phyloP scores from a whole-genome alignment of 352 stramenopile species.

The Globisporangium nunn region DNA sequence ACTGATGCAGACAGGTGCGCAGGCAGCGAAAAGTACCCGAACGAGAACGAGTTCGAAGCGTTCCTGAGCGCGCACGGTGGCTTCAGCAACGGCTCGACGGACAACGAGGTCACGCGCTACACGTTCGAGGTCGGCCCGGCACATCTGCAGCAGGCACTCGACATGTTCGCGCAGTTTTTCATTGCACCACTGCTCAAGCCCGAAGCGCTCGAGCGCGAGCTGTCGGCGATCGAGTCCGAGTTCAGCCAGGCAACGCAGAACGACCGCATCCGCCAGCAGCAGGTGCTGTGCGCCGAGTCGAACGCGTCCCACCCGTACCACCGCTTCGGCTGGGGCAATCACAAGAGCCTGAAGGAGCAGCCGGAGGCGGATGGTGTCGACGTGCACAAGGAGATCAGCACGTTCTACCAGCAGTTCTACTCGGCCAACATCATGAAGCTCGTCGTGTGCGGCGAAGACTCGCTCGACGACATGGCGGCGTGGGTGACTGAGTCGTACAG shows the following conservation, averaged over 20 bases:
- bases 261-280: conserved; percentile 58
- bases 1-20: not conserved
- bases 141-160: conserved; percentile 58
- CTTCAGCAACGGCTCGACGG: conserved; percentile 90
- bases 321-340: conserved; percentile 84
- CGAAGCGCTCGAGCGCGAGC: conserved; percentile 73
- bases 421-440: conserved; percentile 84
- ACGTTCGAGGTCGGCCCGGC: conserved; percentile 87
- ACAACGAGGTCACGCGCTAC: conserved; percentile 91
- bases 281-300: conserved; percentile 69
- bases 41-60: conserved; percentile 91
- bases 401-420: conserved; percentile 71
- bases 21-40: conserved; percentile 87
- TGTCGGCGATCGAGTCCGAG: conserved; percentile 85
- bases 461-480: conserved; percentile 57
- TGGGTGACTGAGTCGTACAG: conserved; percentile 61
- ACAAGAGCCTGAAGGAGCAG: conserved; percentile 50
- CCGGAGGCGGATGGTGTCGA: conserved; percentile 36
- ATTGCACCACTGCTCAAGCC: conserved; percentile 81
- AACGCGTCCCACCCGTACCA: conserved; percentile 59
- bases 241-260: conserved; percentile 78
- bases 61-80: conserved; percentile 87
- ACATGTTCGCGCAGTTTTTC: conserved; percentile 95
- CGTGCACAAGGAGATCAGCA: conserved; percentile 47
- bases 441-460: conserved; percentile 69